These are phyloP conservation scores for Ascomycota sp. DNA, from an alignment of 2,329 filamentous ascomycete species.

Conservation along the genomic window DNA sequence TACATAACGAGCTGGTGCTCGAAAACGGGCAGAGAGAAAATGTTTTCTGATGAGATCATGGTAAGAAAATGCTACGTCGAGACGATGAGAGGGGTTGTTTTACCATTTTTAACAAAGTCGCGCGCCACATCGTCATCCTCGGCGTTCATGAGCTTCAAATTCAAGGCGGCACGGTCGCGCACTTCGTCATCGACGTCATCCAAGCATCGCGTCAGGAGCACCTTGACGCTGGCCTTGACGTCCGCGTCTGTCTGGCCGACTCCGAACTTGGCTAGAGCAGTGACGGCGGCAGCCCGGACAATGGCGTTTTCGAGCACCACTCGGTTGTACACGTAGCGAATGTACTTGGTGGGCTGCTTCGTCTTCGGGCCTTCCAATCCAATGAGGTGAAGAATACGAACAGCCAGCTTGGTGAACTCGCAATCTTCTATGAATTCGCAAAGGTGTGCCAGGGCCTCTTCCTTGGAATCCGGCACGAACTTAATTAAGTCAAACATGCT, in stretches of 20 bases:
- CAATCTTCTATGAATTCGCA: conserved; percentile 99
- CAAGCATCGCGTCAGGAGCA: conserved; percentile 78
- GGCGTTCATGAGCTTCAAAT: conserved; percentile 78
- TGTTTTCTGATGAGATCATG: conserved; percentile 45
- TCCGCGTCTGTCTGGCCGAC: conserved; percentile 92
- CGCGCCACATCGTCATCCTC: conserved; percentile 75
- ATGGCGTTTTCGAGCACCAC: conserved; percentile 95
- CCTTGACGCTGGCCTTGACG: conserved; percentile 86
- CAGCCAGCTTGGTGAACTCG: conserved; percentile 94
- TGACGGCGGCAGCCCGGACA: conserved; percentile 85
- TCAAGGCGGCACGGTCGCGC: conserved; percentile 81
- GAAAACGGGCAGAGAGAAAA: conserved; percentile 85
- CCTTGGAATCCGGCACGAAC: conserved; percentile 77
- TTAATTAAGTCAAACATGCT: conserved; percentile 99
- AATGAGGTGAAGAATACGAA: conserved; percentile 83
- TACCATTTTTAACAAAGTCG: conserved; percentile 84
- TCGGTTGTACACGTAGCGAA: conserved; percentile 97
- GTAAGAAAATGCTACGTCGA: neutral
- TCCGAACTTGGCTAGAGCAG: conserved; percentile 88
- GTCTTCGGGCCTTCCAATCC: conserved; percentile 91
- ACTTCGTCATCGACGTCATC: conserved; percentile 98
- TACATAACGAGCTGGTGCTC: conserved; percentile 97
- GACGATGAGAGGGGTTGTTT: conserved; percentile 1
- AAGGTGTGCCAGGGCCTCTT: conserved; percentile 72
- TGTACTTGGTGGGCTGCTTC: conserved; percentile 91